Evolutionary conservation across 805 yeast genomes (phyloP).

Genomic region (Saccharomycopsis sp.): DNA sequence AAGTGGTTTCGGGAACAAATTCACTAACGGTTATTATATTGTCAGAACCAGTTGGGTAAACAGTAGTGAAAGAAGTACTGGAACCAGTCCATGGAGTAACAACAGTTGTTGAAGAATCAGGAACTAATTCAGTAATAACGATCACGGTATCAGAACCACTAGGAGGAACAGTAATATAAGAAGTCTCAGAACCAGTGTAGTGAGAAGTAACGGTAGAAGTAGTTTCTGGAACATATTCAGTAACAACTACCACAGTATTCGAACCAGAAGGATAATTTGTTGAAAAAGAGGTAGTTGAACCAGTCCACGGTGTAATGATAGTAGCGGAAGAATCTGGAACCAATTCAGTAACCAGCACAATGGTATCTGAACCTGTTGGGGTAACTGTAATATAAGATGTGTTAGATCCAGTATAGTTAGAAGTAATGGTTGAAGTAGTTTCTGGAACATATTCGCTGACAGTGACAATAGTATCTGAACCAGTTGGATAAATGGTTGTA

Average conservation of each 20-base stretch:
- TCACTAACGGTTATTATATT: constrained; percentile 1
- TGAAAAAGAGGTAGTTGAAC: constrained; percentile 1
- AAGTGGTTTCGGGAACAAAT: constrained; percentile 1
- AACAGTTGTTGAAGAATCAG: constrained; percentile 1
- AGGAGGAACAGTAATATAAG: constrained; percentile 4
- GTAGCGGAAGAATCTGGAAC: constrained; percentile 3
- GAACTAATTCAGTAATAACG: constrained; percentile 4
- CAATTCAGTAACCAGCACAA: constrained; percentile 1
- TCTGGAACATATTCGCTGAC: constrained; percentile 5
- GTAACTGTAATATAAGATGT: constrained; percentile 1
- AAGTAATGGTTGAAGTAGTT: background rate
- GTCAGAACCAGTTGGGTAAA: constrained; percentile 3
- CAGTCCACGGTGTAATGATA: constrained; percentile 2
- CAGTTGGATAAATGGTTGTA: constrained; percentile 6
- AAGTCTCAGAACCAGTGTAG: constrained; percentile 6
- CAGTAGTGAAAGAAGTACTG: constrained; percentile 5
- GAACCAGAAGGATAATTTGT: background rate
- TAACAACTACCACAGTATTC: background rate
- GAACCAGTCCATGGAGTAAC: constrained; percentile 5
- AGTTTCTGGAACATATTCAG: constrained; percentile 4
- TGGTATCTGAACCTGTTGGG: background rate
- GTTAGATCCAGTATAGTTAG: background rate
- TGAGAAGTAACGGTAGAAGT: constrained; percentile 3
- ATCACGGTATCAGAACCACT: constrained; percentile 1
- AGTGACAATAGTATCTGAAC: constrained; percentile 2